phyloP scores from a whole-genome alignment of 441 rosid genomes.

The Populus tomentosa region DNA sequence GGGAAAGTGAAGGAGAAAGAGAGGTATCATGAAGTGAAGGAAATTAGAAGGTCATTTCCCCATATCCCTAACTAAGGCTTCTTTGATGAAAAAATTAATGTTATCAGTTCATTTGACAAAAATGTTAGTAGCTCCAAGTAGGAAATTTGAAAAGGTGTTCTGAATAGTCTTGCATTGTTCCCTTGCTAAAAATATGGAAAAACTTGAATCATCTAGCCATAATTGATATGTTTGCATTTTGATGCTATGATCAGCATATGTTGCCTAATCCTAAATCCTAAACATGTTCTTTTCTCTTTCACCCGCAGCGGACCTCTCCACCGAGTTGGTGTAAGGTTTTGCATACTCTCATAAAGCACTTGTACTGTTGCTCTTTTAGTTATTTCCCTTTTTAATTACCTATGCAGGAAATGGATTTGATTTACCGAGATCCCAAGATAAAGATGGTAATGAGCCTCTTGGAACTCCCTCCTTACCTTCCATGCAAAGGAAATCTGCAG shows the following conservation, averaged over 20 bases:
- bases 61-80: neutral
- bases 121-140: neutral
- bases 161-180: neutral
- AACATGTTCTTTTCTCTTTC: neutral
- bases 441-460: conserved; percentile 30
- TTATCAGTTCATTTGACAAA: neutral
- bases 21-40: neutral
- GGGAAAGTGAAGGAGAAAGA: neutral
- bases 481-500: conserved; percentile 34
- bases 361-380: neutral
- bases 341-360: neutral
- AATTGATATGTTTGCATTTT: neutral
- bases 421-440: conserved; percentile 27
- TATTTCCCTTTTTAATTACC: conserved; percentile 13
- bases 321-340: neutral
- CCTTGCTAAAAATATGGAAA: neutral
- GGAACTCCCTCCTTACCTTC: conserved; percentile 33
- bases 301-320: neutral
- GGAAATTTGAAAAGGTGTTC: neutral
- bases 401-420: conserved; percentile 36
- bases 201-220: neutral
- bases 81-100: neutral
- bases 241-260: neutral
- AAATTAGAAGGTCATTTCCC: neutral
- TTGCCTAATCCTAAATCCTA: neutral